Base-by-base conservation (phyloP, 2,329 filamentous ascomycete genomes). In the Huntiella abstrusa region DNA sequence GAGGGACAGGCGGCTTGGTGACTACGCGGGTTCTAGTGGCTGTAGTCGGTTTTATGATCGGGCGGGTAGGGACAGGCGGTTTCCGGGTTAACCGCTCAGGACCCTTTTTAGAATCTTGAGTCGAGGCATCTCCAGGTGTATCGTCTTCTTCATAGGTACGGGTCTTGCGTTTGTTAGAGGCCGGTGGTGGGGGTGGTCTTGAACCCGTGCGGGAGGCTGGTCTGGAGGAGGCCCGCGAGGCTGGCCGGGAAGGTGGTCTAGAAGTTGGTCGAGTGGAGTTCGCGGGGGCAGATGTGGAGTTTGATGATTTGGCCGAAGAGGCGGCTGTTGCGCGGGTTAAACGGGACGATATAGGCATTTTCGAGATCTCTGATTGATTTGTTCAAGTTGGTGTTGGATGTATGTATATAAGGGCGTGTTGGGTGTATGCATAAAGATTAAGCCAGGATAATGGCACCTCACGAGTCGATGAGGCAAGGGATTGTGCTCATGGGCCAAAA, bases 71-170 rank as follows among this genome's bases (percentile, higher is more conserved):
- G 22, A 28, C 22, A 28, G 22, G 22, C 22, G 22, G 22, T 28
- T 28, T 28, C 22, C 22, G 22, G 8, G 22, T 28, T 28, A 28
- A 28, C 22, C 22, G 22, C 22, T 28, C 22, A 7, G 22, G 7
- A 7, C 22, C 22, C 8, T 10, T 28, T 28, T 28, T 28, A 4
- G 22, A 28, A 28, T 28, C 22, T 28, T 28, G 22, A 10, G 22
- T 28, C 22, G 22, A 28, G 22, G 22, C 22, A 28, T 28, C 22
- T 7, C 22, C 22, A 4, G 6, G 6, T 7, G 22, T 28, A 28
- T 64, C 58, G 36, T 64, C 59, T 12, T 58, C 57, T 37, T 75
- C 72, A 41, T 77, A 71, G 11, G 66, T 56, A 49, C 69, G 64
- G 32, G 65, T 67, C 61, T 77, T 79, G 51, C 75, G 48, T 41